Base-by-base conservation (phyloP, 2,329 filamentous ascomycete species). In the Coleophoma eucalyptorum region DNA sequence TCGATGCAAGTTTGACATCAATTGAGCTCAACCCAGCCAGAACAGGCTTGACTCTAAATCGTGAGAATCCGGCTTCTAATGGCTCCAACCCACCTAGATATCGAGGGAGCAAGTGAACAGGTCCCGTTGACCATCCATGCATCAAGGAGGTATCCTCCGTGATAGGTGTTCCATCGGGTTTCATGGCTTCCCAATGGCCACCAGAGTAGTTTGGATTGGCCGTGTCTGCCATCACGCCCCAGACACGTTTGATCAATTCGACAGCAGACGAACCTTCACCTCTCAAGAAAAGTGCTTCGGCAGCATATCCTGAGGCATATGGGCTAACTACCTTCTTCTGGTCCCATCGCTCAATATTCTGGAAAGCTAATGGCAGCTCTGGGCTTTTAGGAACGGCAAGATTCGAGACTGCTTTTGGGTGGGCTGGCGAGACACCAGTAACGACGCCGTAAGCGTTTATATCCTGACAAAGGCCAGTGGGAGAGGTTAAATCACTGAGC, bases 121-220 rank as follows among this genome's bases (percentile, higher is more conserved):
- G 58, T 49, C 55, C 58, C 8, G 56, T 61, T 34, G 54, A 60
- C 53, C 58, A 55, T n/a, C 54, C 56, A 43, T 56, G 58, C 49
- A 56, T 51, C 21, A 61, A 46, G 4, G 57, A 60, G n/a, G 56
- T 61, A n/a, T 53, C 54, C 15, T 51, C 43, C 7, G 49, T 50
- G 37, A 53, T 45, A 3, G 56, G 54, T 11, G 44, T 50, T 2
- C 57, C 56, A 20, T 56, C 46, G 15, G 40, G 46, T n/a, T 54
- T 56, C 52, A 58, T 58, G 12, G 58, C 53, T 37, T 57, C 58
- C 56, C 57, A 60, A 46, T 61, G 57, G 10, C 56, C 57, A 20
- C 53, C 57, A 6, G 57, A 61, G 26, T 60, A 58, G 43, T 60
- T 52, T 3, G 35, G 46, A 19, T 46, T 53, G 21, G 50, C 20